Conservation (phyloP, 768 basidiomycete species). For the Leccinum subgranulosum region DNA sequence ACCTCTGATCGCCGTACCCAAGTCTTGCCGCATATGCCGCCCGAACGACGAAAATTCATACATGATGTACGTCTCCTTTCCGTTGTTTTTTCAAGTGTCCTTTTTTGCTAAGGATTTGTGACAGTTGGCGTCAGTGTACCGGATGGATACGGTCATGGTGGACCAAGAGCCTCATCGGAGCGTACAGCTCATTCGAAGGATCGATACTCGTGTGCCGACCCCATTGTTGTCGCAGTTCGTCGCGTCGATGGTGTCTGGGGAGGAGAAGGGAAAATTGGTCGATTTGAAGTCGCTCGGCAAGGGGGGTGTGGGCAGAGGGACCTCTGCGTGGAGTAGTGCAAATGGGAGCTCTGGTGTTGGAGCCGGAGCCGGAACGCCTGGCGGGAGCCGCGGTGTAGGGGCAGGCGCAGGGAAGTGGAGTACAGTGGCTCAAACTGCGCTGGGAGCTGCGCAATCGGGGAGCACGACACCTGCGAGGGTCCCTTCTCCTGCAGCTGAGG, state of each 20-base stretch:
- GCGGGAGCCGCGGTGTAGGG: background rate
- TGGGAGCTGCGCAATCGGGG: constrained; percentile 4
- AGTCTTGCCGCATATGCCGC: constrained; percentile 79
- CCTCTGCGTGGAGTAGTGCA: background rate
- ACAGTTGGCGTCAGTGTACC: constrained; percentile 74
- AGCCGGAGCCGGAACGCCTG: background rate
- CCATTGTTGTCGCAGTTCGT: constrained; percentile 60
- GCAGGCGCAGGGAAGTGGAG: constrained; percentile 14
- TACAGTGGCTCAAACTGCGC: constrained; percentile 14
- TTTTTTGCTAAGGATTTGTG: background rate
- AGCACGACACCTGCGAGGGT: constrained; percentile 12
- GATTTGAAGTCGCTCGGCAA: constrained; percentile 43
- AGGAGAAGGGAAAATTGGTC: constrained; percentile 56
- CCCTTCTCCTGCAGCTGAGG: constrained; percentile 17
- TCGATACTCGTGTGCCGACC: constrained; percentile 77
- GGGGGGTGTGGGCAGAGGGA: background rate
- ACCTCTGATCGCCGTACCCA: constrained; percentile 62
- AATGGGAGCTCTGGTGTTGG: background rate
- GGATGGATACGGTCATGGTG: constrained; percentile 81
- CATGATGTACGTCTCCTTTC: constrained; percentile 50
- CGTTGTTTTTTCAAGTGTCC: background rate
- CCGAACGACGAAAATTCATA: constrained; percentile 79
- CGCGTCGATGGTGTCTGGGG: constrained; percentile 29
- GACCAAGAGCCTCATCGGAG: constrained; percentile 90
- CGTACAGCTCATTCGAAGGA: constrained; percentile 75